Percentiles rank a stretch among this genome's conserved stretches.
Evolutionary conservation across 176 grass and related monocot species (phyloP).

Genomic region (Areca catechu): DNA sequence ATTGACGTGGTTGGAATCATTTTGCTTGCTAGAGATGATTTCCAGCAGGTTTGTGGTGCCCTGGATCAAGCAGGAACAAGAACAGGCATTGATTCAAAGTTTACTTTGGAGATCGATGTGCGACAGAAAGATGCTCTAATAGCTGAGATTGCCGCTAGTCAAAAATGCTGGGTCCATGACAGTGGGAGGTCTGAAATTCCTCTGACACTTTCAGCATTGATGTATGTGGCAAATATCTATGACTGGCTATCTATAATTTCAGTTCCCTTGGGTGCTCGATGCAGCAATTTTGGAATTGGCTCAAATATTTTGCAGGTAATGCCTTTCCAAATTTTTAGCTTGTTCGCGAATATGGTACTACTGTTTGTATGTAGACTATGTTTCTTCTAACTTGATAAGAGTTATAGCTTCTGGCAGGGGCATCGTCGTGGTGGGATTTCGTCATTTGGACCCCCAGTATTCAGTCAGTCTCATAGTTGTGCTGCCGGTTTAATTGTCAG

Average conservation of each 20-base stretch:
- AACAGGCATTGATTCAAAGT: slow-evolving; percentile 21
- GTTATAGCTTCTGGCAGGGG: slow-evolving; percentile 15
- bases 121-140: slow-evolving; percentile 30
- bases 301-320: slow-evolving; percentile 14
- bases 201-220: slow-evolving; percentile 19
- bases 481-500: slow-evolving; percentile 24
- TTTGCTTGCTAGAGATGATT: slow-evolving; percentile 15
- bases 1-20: slow-evolving; percentile 23
- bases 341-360: no score
- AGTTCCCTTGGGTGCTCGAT: slow-evolving; percentile 17
- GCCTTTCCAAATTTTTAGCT: no score
- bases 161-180: no score
- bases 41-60: slow-evolving; percentile 10
- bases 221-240: slow-evolving; percentile 19
- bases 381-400: background rate
- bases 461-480: slow-evolving; percentile 21
- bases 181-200: background rate
- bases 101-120: slow-evolving; percentile 24
- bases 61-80: slow-evolving; percentile 20
- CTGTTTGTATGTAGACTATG: no score
- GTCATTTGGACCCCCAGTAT: slow-evolving; percentile 21
- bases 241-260: slow-evolving; percentile 22
- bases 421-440: slow-evolving; percentile 7
- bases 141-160: slow-evolving; percentile 16
- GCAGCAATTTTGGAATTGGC: slow-evolving; percentile 20